Evolutionary conservation across 495 filamentous ascomycete genomes (phyloP), one percentile per base, ranked within the genome.

Genomic region (Articulospora tetracladia): DNA sequence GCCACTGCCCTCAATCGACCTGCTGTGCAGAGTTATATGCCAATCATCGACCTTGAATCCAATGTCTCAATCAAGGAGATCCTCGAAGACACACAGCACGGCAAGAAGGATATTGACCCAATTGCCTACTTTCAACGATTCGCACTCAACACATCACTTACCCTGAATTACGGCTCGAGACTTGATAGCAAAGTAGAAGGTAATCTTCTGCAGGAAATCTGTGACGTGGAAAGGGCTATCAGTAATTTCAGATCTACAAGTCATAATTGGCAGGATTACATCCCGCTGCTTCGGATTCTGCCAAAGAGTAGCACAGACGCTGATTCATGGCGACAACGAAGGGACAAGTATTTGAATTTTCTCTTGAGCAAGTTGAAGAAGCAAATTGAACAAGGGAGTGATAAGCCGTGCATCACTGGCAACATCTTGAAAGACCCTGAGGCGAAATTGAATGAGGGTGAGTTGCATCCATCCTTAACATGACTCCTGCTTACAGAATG

Each of bases 201-300:
- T 59, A 68, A 77, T 47, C 69, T 88, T 30, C 72, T 89, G 53
- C 70, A 78, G 26, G 85, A 88, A 64, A 87, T 89, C 56, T 77
- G 79, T 22, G 77, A 82, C 28, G 83, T 88, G 11, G 86, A 89
- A 66, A 73, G 84, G 17, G 79, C 77, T 7, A 78, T 88, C 34
- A 81, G 78, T 22, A 86, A 86, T 62, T 84, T 87, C 66, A 78
- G 86, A 55, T 82, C 78, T 39, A 88, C 85, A 0, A 84, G 80
- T 58, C 86, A 87, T 69, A 87, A 88, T 66, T 88, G 84, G 83
- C 84, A 86, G 60, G 85, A 89, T 61, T 88, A 88, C 66, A 80
- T 89, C 46, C 85, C 86, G 0, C 60, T 88, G 44, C 66, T 89
- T 60, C 76, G 85, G 20, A 69, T 87, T 46, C 73, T 79, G 47